phyloP scores from a whole-genome alignment of 768 basidiomycete species.

The Pulveroboletus sp. region DNA sequence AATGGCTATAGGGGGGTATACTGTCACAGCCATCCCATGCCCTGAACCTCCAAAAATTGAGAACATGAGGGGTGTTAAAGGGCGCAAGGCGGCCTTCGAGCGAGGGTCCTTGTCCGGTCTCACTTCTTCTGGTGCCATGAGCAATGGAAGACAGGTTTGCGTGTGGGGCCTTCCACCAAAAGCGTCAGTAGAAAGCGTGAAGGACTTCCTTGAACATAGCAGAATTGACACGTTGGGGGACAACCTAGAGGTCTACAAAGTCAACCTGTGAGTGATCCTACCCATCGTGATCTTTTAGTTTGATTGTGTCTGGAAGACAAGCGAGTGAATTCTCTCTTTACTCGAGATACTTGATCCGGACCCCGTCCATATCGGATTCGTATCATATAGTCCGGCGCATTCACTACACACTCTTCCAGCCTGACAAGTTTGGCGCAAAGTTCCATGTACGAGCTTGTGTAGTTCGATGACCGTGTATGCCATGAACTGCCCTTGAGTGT shows the following conservation, averaged over 20 bases:
- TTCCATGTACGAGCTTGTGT: slow-evolving; percentile 46
- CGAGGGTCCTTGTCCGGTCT: slow-evolving; percentile 32
- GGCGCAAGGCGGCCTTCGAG: slow-evolving; percentile 36
- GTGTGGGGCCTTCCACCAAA: slow-evolving; percentile 59
- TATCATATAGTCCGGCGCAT: slow-evolving; percentile 58
- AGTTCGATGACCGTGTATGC: slow-evolving; percentile 37
- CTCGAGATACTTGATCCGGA: slow-evolving; percentile 52
- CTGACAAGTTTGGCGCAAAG: slow-evolving; percentile 32
- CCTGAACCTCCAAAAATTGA: slow-evolving; percentile 20
- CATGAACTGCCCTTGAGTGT: background rate
- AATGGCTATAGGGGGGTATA: slow-evolving; percentile 43
- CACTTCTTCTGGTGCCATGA: slow-evolving; percentile 51
- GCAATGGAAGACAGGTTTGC: slow-evolving; percentile 51
- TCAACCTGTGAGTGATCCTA: slow-evolving; percentile 42
- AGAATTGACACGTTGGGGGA: slow-evolving; percentile 39
- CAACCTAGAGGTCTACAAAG: slow-evolving; percentile 44
- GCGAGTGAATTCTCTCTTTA: slow-evolving; percentile 38
- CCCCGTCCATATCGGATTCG: slow-evolving; percentile 59
- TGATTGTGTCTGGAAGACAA: slow-evolving; percentile 27
- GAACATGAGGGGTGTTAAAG: slow-evolving; percentile 37
- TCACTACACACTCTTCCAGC: slow-evolving; percentile 52
- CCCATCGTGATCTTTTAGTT: background rate
- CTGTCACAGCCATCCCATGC: slow-evolving; percentile 34
- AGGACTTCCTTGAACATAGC: slow-evolving; percentile 39
- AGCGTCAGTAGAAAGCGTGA: slow-evolving; percentile 33